Percentiles rank a stretch among this genome's conserved stretches.
phyloP scores from a whole-genome alignment of 2,329 filamentous ascomycete species.

The Aspergillus neoniger region DNA sequence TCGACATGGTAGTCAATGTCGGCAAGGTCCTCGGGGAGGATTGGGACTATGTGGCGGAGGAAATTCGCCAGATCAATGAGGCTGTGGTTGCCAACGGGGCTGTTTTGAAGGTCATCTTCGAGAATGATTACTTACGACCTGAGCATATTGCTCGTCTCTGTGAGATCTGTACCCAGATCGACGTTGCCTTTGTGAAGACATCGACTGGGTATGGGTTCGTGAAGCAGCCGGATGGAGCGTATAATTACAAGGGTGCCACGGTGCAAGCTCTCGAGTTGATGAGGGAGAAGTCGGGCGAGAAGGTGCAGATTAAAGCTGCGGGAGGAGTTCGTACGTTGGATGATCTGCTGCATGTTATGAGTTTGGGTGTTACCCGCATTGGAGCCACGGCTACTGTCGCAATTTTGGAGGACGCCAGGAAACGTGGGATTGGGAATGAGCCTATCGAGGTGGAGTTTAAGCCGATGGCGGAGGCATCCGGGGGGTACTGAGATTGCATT shows the following conservation, averaged over 20 bases:
- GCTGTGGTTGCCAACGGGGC: constrained; percentile 49
- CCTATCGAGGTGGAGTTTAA: constrained; percentile 26
- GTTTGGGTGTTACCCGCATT: constrained; percentile 57
- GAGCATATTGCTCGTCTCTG: constrained; percentile 56
- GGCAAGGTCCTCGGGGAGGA: constrained; percentile 60
- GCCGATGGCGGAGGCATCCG: constrained; percentile 23
- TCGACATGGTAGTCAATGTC: constrained; percentile 63
- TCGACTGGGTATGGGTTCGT: constrained; percentile 64
- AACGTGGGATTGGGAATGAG: constrained; percentile 50
- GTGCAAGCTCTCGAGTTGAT: constrained; percentile 56
- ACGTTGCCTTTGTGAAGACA: constrained; percentile 62
- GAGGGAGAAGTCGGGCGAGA: constrained; percentile 47
- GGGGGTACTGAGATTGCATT: constrained; percentile 17
- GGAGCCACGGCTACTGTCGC: constrained; percentile 58
- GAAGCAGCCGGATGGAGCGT: constrained; percentile 54
- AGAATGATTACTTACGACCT: constrained; percentile 59
- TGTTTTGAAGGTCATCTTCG: constrained; percentile 63
- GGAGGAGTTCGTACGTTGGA: constrained; percentile 60
- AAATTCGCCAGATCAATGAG: constrained; percentile 55
- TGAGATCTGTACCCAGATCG: constrained; percentile 54
- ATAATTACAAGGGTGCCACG: constrained; percentile 58
- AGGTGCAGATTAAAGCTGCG: constrained; percentile 60
- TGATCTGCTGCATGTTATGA: constrained; percentile 57
- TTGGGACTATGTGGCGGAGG: constrained; percentile 58
- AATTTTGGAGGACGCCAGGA: constrained; percentile 58